These are phyloP conservation scores for Marasmius fiardii DNA, from an alignment of 1,284 basidiomycete genomes.

Conservation along the genomic window DNA sequence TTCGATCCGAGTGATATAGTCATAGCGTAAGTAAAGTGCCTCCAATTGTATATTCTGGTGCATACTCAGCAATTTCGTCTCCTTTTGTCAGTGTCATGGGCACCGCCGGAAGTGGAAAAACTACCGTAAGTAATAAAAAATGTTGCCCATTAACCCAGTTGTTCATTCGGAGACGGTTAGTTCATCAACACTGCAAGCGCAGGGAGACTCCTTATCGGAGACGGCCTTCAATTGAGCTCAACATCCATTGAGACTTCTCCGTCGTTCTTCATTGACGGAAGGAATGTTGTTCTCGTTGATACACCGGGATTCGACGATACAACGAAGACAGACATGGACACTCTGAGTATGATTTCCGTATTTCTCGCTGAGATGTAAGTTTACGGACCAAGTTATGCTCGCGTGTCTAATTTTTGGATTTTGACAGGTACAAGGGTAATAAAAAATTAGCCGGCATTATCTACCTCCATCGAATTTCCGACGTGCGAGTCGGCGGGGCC, in stretches of 20 bases:
- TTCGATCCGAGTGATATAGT: too few species aligned
- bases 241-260: constrained; percentile 21
- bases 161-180: too few species aligned
- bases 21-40: too few species aligned
- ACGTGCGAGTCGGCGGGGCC: constrained; percentile 47
- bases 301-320: constrained; percentile 34
- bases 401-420: too few species aligned
- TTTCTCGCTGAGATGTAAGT: not conserved
- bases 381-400: too few species aligned
- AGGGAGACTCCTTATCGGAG: constrained; percentile 23
- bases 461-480: constrained; percentile 54
- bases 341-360: too few species aligned
- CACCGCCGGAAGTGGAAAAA: not conserved
- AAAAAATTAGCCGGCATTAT: constrained; percentile 20
- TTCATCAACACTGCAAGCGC: constrained; percentile 34
- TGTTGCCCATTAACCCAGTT: constrained; percentile 3
- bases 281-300: constrained; percentile 24
- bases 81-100: not conserved
- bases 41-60: too few species aligned
- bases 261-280: constrained; percentile 24
- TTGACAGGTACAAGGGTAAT: not conserved
- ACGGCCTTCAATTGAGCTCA: constrained; percentile 29
- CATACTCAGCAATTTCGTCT: too few species aligned
- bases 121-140: not conserved
- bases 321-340: constrained; percentile 20